Evolutionary conservation across 805 yeast species (phyloP).

Genomic region (Candida coleopterorum): DNA sequence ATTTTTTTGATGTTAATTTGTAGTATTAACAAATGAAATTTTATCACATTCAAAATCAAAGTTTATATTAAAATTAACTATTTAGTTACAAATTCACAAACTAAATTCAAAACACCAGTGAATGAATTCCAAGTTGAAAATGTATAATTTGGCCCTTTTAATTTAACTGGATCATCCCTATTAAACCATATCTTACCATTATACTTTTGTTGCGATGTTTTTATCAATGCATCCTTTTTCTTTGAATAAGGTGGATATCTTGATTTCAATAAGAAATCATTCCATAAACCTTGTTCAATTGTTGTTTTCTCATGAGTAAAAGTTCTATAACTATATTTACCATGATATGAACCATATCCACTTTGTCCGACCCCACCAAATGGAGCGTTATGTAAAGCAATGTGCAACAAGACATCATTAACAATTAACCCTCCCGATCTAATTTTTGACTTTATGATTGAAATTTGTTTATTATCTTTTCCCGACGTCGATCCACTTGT

Average conservation of each 20-base stretch:
- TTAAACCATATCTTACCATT: constrained; percentile 36
- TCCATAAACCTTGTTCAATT: constrained; percentile 59
- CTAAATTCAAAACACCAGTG: constrained; percentile 26
- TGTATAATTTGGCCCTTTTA: constrained; percentile 28
- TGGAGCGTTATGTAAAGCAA: constrained; percentile 63
- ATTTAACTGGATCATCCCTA: constrained; percentile 30
- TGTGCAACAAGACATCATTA: constrained; percentile 72
- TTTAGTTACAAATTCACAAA: constrained; percentile 13
- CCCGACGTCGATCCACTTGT: constrained; percentile 40
- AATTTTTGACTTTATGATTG: constrained; percentile 42
- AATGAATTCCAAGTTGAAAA: constrained; percentile 29
- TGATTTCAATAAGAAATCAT: constrained; percentile 51
- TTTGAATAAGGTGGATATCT: constrained; percentile 62
- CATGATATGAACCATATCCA: constrained; percentile 83
- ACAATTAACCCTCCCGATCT: constrained; percentile 71
- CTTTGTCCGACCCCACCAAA: constrained; percentile 90
- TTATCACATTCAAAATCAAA: too few relatives aligned
- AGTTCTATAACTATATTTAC: constrained; percentile 44
- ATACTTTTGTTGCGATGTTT: constrained; percentile 23
- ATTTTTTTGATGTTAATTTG: too few relatives aligned
- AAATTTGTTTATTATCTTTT: constrained; percentile 40
- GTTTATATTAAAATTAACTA: too few relatives aligned
- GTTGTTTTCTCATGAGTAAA: constrained; percentile 74
- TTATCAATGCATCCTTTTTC: constrained; percentile 28
- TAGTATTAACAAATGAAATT: too few relatives aligned